Evolutionary conservation across 257 asterid genomes (phyloP).

Genomic region (Nicotiana paniculata): DNA sequence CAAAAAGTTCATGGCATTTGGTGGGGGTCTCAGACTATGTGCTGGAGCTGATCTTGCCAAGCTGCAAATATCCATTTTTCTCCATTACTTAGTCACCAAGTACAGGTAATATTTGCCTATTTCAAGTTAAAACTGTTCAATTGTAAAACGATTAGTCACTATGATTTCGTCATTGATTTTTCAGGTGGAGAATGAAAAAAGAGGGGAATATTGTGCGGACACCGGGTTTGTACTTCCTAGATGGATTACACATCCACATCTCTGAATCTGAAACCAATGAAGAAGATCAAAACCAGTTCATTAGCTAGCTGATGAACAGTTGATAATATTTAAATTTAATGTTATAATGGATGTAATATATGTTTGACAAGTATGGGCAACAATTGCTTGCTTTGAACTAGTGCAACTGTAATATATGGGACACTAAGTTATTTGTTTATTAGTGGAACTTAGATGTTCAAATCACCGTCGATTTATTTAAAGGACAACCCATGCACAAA

Average conservation of each 20-base stretch:
- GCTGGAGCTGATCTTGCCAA: conserved; percentile 12
- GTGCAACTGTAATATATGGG: too few relatives aligned
- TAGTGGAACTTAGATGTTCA: too few relatives aligned
- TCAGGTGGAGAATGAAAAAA: conserved; percentile 5
- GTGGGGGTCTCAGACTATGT: conserved; percentile 15
- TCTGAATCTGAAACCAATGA: not conserved
- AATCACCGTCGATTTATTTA: too few relatives aligned
- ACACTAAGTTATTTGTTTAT: too few relatives aligned
- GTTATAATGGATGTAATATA: not conserved
- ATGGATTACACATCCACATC: not conserved
- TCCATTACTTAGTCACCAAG: conserved; percentile 6
- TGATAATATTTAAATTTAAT: not conserved
- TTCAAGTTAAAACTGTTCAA: not conserved
- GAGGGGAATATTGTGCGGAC: not conserved
- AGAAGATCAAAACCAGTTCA: not conserved
- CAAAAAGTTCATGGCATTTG: conserved; percentile 16
- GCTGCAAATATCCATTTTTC: conserved; percentile 7
- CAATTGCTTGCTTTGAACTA: too few relatives aligned
- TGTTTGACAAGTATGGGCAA: not conserved
- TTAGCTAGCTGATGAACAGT: not conserved
- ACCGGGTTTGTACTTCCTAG: not conserved
- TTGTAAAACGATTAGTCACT: too few relatives aligned
- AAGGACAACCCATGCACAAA: too few relatives aligned
- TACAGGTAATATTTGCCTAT: not conserved
- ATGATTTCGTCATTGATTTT: not conserved